Percentiles rank a stretch among this genome's conserved stretches.
phyloP scores from a whole-genome alignment of 352 stramenopile genomes.

The Pythium folliculosum region DNA sequence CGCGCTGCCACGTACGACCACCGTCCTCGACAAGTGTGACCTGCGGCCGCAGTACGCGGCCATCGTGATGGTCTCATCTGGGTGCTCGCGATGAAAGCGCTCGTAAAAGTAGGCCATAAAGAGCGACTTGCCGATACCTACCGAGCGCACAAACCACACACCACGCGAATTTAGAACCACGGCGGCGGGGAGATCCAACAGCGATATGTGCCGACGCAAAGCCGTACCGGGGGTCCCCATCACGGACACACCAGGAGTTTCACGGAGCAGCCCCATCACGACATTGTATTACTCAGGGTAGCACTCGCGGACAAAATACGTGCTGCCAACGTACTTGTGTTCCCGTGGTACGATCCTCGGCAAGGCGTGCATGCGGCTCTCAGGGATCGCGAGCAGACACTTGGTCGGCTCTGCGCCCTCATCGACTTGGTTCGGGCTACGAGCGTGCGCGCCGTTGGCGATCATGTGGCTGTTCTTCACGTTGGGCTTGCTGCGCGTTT shows the following conservation, averaged over 20 bases:
- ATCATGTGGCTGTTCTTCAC: too few relatives aligned
- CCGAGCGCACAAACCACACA: background rate
- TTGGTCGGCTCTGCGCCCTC: too few relatives aligned
- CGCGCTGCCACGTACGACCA: background rate
- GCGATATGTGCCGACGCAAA: background rate
- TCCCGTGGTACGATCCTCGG: background rate
- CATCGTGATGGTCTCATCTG: background rate
- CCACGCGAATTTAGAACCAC: background rate
- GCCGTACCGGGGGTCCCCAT: background rate
- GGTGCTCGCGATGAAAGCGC: conserved; percentile 4
- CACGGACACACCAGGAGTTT: background rate
- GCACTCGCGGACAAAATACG: conserved; percentile 5
- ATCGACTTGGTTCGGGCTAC: too few relatives aligned
- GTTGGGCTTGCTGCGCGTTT: too few relatives aligned
- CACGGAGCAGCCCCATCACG: background rate
- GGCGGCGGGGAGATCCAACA: background rate
- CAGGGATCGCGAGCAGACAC: too few relatives aligned
- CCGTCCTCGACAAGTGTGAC: background rate
- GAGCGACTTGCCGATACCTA: conserved; percentile 13
- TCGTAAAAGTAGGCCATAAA: conserved; percentile 18
- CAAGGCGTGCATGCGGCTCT: background rate
- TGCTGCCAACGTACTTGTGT: background rate
- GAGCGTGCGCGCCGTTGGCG: too few relatives aligned
- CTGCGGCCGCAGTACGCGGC: background rate
- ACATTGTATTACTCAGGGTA: conserved; percentile 1